Percentiles rank a stretch among this genome's conserved stretches.
phyloP scores from a whole-genome alignment of 805 yeast genomes.

The Wickerhamomyces chaumierensis region DNA sequence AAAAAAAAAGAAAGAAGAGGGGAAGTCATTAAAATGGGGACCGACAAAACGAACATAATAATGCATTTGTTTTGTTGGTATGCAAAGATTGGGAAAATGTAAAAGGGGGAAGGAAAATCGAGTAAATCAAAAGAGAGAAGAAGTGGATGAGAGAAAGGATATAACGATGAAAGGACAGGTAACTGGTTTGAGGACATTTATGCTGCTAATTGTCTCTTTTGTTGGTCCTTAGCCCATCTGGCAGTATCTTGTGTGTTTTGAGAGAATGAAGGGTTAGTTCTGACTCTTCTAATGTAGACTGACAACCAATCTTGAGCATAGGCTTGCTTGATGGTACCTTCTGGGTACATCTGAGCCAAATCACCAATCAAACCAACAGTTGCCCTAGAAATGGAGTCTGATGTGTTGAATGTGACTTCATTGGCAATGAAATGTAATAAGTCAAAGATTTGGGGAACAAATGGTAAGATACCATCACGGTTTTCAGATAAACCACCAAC shows the following conservation, averaged over 20 bases:
- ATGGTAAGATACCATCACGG: constrained; percentile 56
- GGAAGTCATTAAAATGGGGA: constrained; percentile 4
- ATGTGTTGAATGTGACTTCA: constrained; percentile 48
- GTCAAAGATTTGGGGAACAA: constrained; percentile 57
- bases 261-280: constrained; percentile 49
- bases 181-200: constrained; percentile 1
- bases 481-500: constrained; percentile 75
- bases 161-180: not conserved
- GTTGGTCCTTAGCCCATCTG: constrained; percentile 88
- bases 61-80: constrained; percentile 1
- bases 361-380: constrained; percentile 91
- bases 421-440: constrained; percentile 50
- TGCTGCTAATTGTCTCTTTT: constrained; percentile 13
- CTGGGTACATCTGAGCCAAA: constrained; percentile 75
- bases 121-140: not conserved
- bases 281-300: constrained; percentile 62
- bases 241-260: constrained; percentile 81
- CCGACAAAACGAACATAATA: constrained; percentile 7
- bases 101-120: not conserved
- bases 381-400: constrained; percentile 68
- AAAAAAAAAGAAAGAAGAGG: constrained; percentile 7
- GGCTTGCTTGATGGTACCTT: constrained; percentile 58
- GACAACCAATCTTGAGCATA: constrained; percentile 73
- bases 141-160: constrained; percentile 2
- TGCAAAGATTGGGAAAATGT: not conserved